Evolutionary conservation across 108 stramenopile species (phyloP).

Genomic region (Aureococcus anophagefferens): DNA sequence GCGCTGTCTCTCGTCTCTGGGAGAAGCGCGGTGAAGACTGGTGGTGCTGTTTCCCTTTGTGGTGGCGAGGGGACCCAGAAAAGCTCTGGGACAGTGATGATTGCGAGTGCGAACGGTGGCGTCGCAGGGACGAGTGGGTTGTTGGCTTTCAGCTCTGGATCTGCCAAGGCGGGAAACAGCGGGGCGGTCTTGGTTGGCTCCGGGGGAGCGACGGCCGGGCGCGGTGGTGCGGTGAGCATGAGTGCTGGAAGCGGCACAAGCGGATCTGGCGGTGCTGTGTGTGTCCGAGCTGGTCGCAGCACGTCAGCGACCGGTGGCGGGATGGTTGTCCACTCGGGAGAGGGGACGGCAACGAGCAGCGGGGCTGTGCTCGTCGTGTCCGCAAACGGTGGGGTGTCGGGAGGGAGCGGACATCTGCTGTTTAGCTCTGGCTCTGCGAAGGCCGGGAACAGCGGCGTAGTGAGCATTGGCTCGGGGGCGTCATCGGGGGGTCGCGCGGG

Average conservation of each 20-base stretch:
- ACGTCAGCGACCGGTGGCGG: neutral
- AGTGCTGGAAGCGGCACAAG: no score
- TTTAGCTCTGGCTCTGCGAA: slow-evolving; percentile 2
- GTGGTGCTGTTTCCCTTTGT: neutral
- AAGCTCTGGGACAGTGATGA: neutral
- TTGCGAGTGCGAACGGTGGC: neutral
- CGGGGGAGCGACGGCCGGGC: no score
- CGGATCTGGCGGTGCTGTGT: neutral
- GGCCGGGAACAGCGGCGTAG: neutral
- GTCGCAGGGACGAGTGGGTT: neutral
- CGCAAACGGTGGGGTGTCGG: neutral
- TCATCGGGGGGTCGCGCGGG: neutral
- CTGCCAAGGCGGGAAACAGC: no score
- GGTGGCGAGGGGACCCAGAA: neutral
- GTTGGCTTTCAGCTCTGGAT: neutral
- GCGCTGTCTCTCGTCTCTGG: neutral
- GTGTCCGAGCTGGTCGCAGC: neutral
- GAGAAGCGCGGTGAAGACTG: neutral
- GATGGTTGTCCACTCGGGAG: neutral
- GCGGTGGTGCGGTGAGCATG: no score
- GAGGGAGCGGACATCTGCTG: neutral
- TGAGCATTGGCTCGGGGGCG: neutral
- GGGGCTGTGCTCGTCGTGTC: neutral
- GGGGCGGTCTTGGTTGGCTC: no score
- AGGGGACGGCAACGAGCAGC: slow-evolving; percentile 3